Conservation (phyloP, 768 basidiomycete species). For the Tubosaeta sp. region DNA sequence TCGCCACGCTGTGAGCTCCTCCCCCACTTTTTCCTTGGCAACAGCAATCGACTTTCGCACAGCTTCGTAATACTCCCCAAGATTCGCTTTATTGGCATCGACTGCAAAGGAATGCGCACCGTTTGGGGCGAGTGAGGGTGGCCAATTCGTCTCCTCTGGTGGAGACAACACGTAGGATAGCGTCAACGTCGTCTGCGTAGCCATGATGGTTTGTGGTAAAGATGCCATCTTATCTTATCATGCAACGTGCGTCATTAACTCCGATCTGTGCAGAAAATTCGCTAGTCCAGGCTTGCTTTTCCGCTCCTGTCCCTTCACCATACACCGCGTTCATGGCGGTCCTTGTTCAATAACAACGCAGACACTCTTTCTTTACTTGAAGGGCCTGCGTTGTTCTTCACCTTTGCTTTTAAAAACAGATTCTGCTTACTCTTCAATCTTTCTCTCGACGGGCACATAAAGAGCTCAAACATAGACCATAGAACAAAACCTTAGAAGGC, state of each 20-base stretch:
- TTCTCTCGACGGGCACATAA: not conserved
- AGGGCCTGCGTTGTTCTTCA: conserved; percentile 18
- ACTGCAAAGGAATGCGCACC: conserved; percentile 26
- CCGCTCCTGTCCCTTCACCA: not conserved
- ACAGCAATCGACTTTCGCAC: conserved; percentile 46
- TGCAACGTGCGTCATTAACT: conserved; percentile 11
- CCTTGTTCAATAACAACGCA: conserved; percentile 50
- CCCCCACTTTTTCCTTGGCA: conserved; percentile 54
- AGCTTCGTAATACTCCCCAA: conserved; percentile 42
- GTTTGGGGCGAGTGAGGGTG: conserved; percentile 19
- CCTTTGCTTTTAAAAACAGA: conserved; percentile 1
- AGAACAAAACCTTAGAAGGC: conserved; percentile 6
- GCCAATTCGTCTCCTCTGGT: conserved; percentile 14
- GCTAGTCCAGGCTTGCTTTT: not conserved
- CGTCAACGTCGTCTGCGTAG: conserved; percentile 12
- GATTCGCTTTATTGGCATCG: conserved; percentile 12
- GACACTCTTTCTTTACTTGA: conserved; percentile 25
- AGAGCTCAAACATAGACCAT: conserved; percentile 10
- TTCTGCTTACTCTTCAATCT: not conserved
- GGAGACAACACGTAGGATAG: conserved; percentile 21
- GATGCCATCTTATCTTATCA: conserved; percentile 23
- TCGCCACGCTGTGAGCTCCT: conserved; percentile 70
- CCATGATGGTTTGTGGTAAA: conserved; percentile 12
- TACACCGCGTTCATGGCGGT: conserved; percentile 41
- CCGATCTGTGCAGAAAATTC: conserved; percentile 11